Evolutionary conservation across 129 eudicot species (phyloP).

Genomic region (Chrysanthemum lavandulifolium): DNA sequence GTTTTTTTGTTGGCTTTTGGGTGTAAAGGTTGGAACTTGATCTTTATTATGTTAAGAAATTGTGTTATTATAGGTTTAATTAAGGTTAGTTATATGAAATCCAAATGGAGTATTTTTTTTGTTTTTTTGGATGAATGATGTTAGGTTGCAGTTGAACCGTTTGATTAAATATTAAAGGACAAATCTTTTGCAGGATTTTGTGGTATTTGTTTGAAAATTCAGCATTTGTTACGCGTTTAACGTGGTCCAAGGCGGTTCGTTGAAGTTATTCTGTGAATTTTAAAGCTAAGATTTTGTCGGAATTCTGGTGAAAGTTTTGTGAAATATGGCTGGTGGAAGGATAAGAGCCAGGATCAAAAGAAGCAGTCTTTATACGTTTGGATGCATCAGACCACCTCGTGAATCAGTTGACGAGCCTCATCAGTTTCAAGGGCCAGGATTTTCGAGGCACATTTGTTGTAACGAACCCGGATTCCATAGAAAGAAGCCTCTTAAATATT

Average conservation of each 20-base stretch:
- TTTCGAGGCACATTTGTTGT: constrained; percentile 40
- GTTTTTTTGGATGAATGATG: constrained; percentile 1
- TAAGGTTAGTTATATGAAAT: constrained; percentile 2
- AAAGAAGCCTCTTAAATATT: constrained; percentile 38
- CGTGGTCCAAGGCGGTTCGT: background rate
- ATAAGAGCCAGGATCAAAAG: constrained; percentile 41
- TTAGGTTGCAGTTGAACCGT: constrained; percentile 15
- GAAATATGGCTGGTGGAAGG: constrained; percentile 41
- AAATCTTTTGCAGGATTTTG: constrained; percentile 21
- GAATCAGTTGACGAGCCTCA: constrained; percentile 33
- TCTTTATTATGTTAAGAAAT: background rate
- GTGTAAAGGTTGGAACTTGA: background rate
- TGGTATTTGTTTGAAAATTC: constrained; percentile 15
- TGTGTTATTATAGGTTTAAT: background rate
- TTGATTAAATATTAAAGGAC: constrained; percentile 20
- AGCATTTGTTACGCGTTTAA: background rate
- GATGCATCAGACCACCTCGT: constrained; percentile 38
- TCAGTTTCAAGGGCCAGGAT: constrained; percentile 44
- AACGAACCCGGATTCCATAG: constrained; percentile 41
- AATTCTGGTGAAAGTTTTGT: constrained; percentile 1
- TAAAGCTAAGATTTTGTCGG: background rate
- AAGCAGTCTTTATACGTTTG: constrained; percentile 51
- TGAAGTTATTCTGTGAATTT: background rate
- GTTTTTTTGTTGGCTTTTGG: no score
- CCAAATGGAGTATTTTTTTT: background rate